Conservation (phyloP, 768 basidiomycete species). For the Rhizopogon vinicolor region DNA sequence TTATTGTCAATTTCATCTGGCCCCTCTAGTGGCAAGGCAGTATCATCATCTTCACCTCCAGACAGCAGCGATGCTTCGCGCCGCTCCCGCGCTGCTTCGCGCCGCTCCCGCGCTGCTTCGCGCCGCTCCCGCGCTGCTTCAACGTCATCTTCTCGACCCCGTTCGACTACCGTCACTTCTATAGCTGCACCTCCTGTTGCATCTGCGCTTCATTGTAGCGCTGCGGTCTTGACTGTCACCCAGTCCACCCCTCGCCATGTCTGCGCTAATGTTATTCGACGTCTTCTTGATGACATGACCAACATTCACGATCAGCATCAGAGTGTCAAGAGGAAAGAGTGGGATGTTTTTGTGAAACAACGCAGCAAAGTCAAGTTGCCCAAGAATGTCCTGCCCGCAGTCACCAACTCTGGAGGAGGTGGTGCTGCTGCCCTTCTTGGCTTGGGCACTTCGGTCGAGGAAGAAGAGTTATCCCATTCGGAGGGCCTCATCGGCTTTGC, state of each 20-base stretch:
- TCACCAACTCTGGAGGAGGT: conserved; percentile 24
- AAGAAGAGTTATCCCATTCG: conserved; percentile 74
- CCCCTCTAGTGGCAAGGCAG: conserved; percentile 5
- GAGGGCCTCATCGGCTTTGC: conserved; percentile 90
- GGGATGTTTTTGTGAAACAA: conserved; percentile 85
- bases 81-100: conserved; percentile 33
- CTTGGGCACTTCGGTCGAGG: conserved; percentile 55
- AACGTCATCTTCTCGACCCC: conserved; percentile 46
- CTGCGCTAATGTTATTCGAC: conserved; percentile 69
- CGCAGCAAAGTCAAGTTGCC: conserved; percentile 44
- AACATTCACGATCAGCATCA: conserved; percentile 83
- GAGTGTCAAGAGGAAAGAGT: conserved; percentile 61
- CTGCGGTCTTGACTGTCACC: conserved; percentile 58
- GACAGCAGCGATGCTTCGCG: conserved; percentile 25
- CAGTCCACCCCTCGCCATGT: conserved; percentile 66
- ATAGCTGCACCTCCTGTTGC: conserved; percentile 12
- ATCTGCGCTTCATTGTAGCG: conserved; percentile 11
- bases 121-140: conserved; percentile 33
- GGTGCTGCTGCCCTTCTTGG: conserved; percentile 69
- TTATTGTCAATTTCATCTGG: conserved; percentile 6
- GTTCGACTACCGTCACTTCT: conserved; percentile 34
- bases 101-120: no score
- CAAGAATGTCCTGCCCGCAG: conserved; percentile 12
- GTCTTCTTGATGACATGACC: conserved; percentile 71
- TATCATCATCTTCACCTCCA: conserved; percentile 8